Conservation (phyloP, 306 rosid genomes). For the Adenanthera pavonina region DNA sequence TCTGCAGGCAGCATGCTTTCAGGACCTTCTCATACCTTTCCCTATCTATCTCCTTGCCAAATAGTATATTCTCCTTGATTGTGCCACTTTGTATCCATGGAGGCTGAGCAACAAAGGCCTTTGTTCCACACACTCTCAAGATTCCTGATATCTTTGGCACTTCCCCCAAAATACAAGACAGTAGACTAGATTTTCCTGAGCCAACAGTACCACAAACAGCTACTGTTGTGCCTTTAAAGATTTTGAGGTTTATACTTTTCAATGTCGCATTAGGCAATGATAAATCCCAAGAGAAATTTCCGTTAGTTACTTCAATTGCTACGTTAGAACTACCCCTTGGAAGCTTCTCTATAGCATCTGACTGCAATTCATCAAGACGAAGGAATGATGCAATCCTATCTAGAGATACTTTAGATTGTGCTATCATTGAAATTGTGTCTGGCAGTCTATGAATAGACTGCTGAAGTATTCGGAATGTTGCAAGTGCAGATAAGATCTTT, state of each 20-base stretch:
- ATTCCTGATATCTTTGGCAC: constrained; percentile 72
- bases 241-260: constrained; percentile 43
- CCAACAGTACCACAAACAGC: constrained; percentile 66
- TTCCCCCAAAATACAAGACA: constrained; percentile 82
- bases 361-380: constrained; percentile 50
- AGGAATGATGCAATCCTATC: constrained; percentile 61
- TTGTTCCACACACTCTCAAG: constrained; percentile 74
- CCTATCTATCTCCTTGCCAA: constrained; percentile 76
- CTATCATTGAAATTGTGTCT: constrained; percentile 51
- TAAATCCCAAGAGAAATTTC: constrained; percentile 61
- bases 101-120: constrained; percentile 91
- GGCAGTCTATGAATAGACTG: constrained; percentile 57
- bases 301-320: constrained; percentile 50
- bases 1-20: constrained; percentile 78
- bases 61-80: constrained; percentile 78
- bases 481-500: constrained; percentile 63
- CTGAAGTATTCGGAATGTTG: constrained; percentile 62
- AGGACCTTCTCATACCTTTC: constrained; percentile 74
- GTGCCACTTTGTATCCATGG: constrained; percentile 96
- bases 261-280: constrained; percentile 44
- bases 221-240: constrained; percentile 52
- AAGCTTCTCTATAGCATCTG: constrained; percentile 53
- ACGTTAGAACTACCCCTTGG: constrained; percentile 48
- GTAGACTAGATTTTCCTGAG: constrained; percentile 80
- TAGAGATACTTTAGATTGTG: constrained; percentile 60